Percentiles rank a stretch among this genome's conserved stretches.
These are phyloP conservation scores for Hypoxylon rickii DNA, from an alignment of 495 filamentous ascomycete genomes.

Conservation along the genomic window DNA sequence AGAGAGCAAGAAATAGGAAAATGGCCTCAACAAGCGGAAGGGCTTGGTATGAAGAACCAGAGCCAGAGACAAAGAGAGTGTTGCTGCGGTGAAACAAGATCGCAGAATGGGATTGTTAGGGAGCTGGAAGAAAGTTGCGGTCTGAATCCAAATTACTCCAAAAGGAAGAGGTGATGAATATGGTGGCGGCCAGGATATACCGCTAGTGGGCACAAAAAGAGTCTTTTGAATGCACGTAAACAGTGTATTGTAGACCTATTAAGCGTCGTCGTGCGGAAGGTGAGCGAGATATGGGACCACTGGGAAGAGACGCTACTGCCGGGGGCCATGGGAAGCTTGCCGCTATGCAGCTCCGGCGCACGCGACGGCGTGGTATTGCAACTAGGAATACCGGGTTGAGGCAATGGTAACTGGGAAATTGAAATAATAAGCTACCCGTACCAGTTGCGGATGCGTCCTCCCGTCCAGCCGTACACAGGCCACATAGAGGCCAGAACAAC, in stretches of 20 bases:
- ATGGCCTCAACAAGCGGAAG: background rate
- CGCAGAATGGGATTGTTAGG: slow-evolving; percentile 3
- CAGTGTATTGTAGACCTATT: slow-evolving; percentile 6
- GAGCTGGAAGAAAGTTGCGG: slow-evolving; percentile 31
- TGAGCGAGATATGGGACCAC: slow-evolving; percentile 10
- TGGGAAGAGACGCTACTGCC: background rate
- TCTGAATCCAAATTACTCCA: slow-evolving; percentile 27
- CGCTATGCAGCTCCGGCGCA: slow-evolving; percentile 1
- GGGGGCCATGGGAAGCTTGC: background rate
- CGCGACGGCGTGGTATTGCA: slow-evolving; percentile 4
- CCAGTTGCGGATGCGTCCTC: background rate
- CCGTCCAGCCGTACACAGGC: no score
- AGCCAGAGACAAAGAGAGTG: slow-evolving; percentile 8
- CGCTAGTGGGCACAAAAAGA: slow-evolving; percentile 23
- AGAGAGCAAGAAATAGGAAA: background rate
- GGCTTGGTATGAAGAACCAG: background rate
- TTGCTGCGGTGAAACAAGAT: slow-evolving; percentile 22
- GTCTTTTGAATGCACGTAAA: slow-evolving; percentile 4
- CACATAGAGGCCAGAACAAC: background rate
- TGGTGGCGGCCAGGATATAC: slow-evolving; percentile 13
- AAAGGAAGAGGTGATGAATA: slow-evolving; percentile 22
- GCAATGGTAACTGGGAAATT: slow-evolving; percentile 1
- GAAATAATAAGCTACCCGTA: slow-evolving; percentile 2
- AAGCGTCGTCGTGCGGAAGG: slow-evolving; percentile 13
- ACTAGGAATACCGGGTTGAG: background rate